Evolutionary conservation across 306 rosid genomes (phyloP).

Genomic region (Myrica gale): DNA sequence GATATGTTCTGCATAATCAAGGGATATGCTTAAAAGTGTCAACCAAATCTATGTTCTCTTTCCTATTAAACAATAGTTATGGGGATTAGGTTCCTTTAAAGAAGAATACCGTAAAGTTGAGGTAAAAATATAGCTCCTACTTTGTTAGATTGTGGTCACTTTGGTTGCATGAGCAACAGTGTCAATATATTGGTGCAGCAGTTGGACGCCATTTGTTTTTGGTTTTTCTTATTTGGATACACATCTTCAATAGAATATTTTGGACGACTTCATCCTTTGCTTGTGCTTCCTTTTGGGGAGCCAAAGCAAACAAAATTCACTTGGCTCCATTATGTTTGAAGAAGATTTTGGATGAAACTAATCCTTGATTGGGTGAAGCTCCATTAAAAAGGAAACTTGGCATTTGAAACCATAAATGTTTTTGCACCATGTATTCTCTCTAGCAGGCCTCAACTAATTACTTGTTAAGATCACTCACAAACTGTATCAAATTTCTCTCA

Average conservation of each 20-base stretch:
- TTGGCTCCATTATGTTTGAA: neutral
- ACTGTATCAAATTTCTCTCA: neutral
- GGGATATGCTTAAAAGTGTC: conserved; percentile 24
- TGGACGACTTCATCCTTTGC: conserved; percentile 37
- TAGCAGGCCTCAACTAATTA: neutral
- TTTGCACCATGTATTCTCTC: neutral
- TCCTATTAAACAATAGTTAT: conserved; percentile 37
- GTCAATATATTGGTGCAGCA: conserved; percentile 25
- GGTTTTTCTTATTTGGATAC: conserved; percentile 2
- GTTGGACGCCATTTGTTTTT: conserved; percentile 25
- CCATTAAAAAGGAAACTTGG: neutral
- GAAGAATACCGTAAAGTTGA: conserved; percentile 40
- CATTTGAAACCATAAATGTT: neutral
- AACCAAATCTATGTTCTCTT: conserved; percentile 29
- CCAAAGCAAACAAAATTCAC: neutral
- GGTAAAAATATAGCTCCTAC: conserved; percentile 27
- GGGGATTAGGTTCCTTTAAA: conserved; percentile 65
- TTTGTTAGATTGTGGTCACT: conserved; percentile 44
- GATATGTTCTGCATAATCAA: conserved; percentile 37
- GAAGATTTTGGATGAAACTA: neutral
- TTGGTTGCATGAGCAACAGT: conserved; percentile 33
- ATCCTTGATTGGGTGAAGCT: neutral
- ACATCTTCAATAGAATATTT: conserved; percentile 17
- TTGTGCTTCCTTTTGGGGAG: conserved; percentile 43
- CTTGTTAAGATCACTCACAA: neutral